Evolutionary conservation across 1,284 basidiomycete species (phyloP).

Genomic region (Ganoderma boninense): DNA sequence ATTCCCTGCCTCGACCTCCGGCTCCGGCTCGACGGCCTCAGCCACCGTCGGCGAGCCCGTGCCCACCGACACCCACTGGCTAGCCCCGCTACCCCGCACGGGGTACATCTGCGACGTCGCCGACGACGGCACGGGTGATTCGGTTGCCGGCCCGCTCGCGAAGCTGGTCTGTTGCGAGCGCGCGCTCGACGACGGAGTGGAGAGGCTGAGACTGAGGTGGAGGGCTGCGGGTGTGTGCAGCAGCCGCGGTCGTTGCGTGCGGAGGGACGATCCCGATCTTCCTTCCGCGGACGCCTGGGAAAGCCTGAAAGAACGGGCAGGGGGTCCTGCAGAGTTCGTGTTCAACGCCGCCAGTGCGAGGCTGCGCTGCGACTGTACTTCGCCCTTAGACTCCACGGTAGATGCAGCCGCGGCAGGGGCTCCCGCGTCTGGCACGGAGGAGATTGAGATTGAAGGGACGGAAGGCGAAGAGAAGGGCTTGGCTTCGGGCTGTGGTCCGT

Average conservation of each 20-base stretch:
- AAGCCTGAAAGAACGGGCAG: not conserved
- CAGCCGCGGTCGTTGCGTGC: not conserved
- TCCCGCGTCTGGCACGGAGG: not conserved
- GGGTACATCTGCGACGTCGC: conserved; percentile 9
- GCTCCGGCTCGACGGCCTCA: not conserved
- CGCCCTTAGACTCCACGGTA: not conserved
- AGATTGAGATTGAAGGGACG: not conserved
- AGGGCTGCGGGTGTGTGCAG: not conserved
- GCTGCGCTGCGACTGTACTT: conserved; percentile 3
- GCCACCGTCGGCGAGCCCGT: not conserved
- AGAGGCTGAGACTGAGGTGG: not conserved
- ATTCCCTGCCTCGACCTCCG: too few species aligned
- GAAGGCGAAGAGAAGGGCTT: too few species aligned
- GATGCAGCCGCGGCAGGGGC: not conserved
- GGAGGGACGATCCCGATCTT: not conserved
- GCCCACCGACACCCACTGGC: not conserved
- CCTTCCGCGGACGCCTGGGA: not conserved
- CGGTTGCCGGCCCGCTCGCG: not conserved
- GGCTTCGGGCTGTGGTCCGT: not conserved
- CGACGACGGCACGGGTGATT: conserved; percentile 11
- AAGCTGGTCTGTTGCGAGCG: conserved; percentile 2
- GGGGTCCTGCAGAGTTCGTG: not conserved
- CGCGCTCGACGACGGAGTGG: not conserved
- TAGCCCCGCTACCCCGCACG: not conserved
- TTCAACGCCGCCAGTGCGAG: not conserved